Conservation (phyloP, 2,329 filamentous ascomycete genomes). For the Pseudogymnoascus sp. region DNA sequence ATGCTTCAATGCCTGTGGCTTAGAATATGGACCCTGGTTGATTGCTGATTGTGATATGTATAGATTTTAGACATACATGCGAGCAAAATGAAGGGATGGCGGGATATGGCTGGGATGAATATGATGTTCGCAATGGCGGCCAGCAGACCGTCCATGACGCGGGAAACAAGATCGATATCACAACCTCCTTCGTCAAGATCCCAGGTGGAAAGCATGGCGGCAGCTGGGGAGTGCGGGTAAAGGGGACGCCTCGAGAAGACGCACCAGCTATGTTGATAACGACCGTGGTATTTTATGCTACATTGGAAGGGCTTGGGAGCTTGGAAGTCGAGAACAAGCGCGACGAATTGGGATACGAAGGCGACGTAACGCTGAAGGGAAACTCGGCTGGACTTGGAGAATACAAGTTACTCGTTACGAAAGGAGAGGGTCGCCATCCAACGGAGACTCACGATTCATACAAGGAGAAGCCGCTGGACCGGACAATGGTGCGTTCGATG, state of each 20-base stretch:
- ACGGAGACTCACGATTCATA: slow-evolving; percentile 61
- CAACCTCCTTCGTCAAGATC: slow-evolving; percentile 88
- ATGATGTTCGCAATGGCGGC: slow-evolving; percentile 82
- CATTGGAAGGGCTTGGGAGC: slow-evolving; percentile 68
- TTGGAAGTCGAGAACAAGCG: slow-evolving; percentile 53
- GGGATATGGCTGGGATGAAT: slow-evolving; percentile 97
- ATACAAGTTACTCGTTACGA: slow-evolving; percentile 72
- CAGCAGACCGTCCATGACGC: slow-evolving; percentile 86
- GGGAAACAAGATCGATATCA: slow-evolving; percentile 81
- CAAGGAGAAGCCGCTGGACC: slow-evolving; percentile 63
- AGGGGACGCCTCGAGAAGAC: slow-evolving; percentile 69
- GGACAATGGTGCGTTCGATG: slow-evolving; percentile 70
- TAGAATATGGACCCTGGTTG: background rate
- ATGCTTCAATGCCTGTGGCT: background rate
- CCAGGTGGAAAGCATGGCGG: slow-evolving; percentile 80
- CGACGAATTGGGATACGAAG: slow-evolving; percentile 49
- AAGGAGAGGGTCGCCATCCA: slow-evolving; percentile 58
- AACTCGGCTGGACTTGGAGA: slow-evolving; percentile 66
- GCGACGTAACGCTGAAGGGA: slow-evolving; percentile 64
- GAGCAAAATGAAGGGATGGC: slow-evolving; percentile 92
- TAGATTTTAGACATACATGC: slow-evolving; percentile 87
- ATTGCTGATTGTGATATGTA: background rate
- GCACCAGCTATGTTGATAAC: slow-evolving; percentile 63
- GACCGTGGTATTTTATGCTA: slow-evolving; percentile 74
- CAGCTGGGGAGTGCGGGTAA: slow-evolving; percentile 86